Evolutionary conservation across 148 eudicot genomes (phyloP), one percentile per base, ranked within the genome.

Genomic region (Chenopodium formosanum): DNA sequence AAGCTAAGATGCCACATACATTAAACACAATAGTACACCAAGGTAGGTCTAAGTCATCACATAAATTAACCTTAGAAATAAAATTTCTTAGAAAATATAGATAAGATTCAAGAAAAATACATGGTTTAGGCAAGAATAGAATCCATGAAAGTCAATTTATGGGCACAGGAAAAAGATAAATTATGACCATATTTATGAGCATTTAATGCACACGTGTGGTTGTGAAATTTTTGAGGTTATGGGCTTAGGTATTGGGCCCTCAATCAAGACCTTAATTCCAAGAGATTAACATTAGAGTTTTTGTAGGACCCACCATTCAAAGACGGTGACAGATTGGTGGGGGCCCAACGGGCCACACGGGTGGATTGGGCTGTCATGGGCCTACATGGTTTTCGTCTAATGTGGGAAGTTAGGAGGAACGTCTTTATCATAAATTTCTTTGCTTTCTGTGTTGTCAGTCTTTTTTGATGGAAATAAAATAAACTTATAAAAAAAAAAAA

Each of bases 161-260:
- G 53, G 53, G 53, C 53, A 50, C 53, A 50, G 53, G 53, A 50
- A 9, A 13, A 56, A 56, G 62, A 56, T 56, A 14, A 56, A 56
- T 12, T 32, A 70, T 64, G 72, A 53, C 44, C 50, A 37, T 60
- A 73, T 80, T 58, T 19, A 12, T 48, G 58, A 63, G 78, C 81
- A 84, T 68, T 84, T 1, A 80, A 76, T 84, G 80, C 86, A 76
- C 86, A 84, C 86, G 83, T 76, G 86, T 84, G 86, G 77, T 23
- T 58, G 34, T 32, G 12, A n/a, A 68, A 70, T 0, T 44, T 7
- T 22, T 16, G 14, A 31, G 7, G 27, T 70, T 48, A 84, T 80
- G 80, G 86, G 80, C 86, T 76, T 29, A 46, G 2, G 53, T 48
- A 76, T 34, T 80, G 83, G 86, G 83, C 83, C 50, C 19, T 44